Evolutionary conservation across 352 stramenopile species (phyloP).

Genomic region (Pythium dissimile): DNA sequence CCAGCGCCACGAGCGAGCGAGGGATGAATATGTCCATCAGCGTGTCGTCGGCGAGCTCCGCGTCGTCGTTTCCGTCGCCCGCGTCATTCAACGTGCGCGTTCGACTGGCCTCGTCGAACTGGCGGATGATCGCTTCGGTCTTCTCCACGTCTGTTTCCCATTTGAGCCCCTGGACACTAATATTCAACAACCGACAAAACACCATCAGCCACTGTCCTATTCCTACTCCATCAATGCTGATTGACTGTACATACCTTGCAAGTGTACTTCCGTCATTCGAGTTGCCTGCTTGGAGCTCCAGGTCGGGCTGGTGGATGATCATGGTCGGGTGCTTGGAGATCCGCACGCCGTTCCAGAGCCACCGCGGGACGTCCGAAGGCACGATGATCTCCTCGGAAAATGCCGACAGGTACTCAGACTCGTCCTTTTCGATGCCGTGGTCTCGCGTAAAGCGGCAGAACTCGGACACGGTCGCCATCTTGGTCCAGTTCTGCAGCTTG

Average conservation of each 20-base stretch:
- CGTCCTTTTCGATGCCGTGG: slow-evolving; percentile 84
- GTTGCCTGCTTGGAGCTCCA: slow-evolving; percentile 37
- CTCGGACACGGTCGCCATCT: slow-evolving; percentile 75
- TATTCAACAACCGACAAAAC: neutral
- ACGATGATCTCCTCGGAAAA: slow-evolving; percentile 86
- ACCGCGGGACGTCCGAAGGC: slow-evolving; percentile 63
- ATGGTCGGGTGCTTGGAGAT: slow-evolving; percentile 86
- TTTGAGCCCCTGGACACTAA: slow-evolving; percentile 43
- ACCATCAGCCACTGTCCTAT: neutral
- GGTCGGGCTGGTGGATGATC: slow-evolving; percentile 78
- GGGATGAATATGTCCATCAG: slow-evolving; percentile 63
- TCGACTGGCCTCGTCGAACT: slow-evolving; percentile 77
- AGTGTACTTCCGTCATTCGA: slow-evolving; percentile 29
- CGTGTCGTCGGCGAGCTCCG: slow-evolving; percentile 56
- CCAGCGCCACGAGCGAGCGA: slow-evolving; percentile 73
- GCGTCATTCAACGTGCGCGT: slow-evolving; percentile 53
- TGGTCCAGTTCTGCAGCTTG: slow-evolving; percentile 88
- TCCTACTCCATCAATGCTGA: no score
- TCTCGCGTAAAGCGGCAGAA: slow-evolving; percentile 87
- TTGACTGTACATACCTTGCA: slow-evolving; percentile 21
- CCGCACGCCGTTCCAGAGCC: slow-evolving; percentile 82
- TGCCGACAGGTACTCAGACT: slow-evolving; percentile 76
- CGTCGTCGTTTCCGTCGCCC: slow-evolving; percentile 47
- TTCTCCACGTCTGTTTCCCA: slow-evolving; percentile 83
- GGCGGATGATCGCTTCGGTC: slow-evolving; percentile 73